Percentiles rank a stretch among this genome's conserved stretches.
Evolutionary conservation across 2,329 filamentous ascomycete genomes (phyloP).

Genomic region (Ascosphaera aggregata): DNA sequence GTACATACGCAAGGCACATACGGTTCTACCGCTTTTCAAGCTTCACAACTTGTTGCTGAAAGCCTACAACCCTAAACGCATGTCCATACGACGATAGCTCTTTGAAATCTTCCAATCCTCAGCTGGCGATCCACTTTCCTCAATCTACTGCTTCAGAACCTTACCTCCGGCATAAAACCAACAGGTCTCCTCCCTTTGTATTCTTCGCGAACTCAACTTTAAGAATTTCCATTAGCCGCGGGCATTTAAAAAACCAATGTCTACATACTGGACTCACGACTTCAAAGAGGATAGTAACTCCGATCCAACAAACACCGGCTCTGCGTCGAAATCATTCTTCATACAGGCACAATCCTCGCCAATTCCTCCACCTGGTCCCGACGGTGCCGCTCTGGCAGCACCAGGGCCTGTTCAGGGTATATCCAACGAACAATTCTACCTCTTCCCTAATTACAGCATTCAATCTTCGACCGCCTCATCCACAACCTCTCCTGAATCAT

Average conservation of each 20-base stretch:
- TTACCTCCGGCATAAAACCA: too few relatives aligned
- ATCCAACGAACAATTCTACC: neutral
- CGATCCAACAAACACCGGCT: too few relatives aligned
- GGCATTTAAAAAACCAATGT: neutral
- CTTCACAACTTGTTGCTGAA: too few relatives aligned
- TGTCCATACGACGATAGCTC: too few relatives aligned
- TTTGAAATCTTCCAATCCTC: too few relatives aligned
- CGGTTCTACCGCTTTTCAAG: too few relatives aligned
- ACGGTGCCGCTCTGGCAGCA: neutral
- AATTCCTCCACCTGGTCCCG: neutral
- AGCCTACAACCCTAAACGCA: too few relatives aligned
- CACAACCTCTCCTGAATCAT: neutral
- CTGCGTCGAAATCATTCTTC: too few relatives aligned
- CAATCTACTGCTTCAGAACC: too few relatives aligned
- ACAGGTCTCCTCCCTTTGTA: neutral
- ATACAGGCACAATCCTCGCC: too few relatives aligned
- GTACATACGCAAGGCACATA: constrained; percentile 30
- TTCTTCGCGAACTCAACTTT: neutral
- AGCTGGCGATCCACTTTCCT: too few relatives aligned
- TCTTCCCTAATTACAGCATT: neutral
- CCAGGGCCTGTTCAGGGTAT: neutral
- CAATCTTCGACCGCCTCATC: neutral
- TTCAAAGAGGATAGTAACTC: neutral
- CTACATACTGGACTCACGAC: neutral
- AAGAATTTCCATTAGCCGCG: neutral